Conservation (phyloP, 768 basidiomycete genomes). For the Dictyophora rubrovolvata region DNA sequence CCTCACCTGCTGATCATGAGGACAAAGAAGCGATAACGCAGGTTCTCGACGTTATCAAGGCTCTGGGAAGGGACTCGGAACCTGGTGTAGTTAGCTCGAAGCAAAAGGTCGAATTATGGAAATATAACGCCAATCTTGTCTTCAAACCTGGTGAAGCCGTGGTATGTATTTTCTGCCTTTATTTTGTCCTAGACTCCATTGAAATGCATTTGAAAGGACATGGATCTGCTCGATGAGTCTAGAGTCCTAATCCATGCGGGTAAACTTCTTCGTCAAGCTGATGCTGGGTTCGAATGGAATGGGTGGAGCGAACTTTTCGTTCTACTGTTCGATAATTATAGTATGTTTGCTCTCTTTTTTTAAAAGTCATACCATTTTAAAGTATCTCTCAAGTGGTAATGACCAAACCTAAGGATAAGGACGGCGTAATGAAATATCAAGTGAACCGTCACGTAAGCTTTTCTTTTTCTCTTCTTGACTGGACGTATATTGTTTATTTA, state of each 20-base stretch:
- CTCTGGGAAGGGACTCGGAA: constrained; percentile 79
- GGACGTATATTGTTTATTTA: not conserved
- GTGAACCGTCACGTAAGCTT: constrained; percentile 66
- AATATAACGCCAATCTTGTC: constrained; percentile 66
- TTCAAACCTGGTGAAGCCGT: constrained; percentile 73
- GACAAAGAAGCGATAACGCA: constrained; percentile 76
- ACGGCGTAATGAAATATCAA: constrained; percentile 63
- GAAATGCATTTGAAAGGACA: constrained; percentile 39
- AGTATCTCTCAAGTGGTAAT: constrained; percentile 56
- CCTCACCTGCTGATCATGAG: constrained; percentile 64
- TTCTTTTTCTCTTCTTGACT: not conserved
- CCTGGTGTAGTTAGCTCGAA: constrained; percentile 79
- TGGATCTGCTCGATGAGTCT: constrained; percentile 80
- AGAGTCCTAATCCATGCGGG: constrained; percentile 79
- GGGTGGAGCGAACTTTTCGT: constrained; percentile 88
- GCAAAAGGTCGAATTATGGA: constrained; percentile 84
- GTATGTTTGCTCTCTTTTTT: constrained; percentile 34
- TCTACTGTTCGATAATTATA: constrained; percentile 89
- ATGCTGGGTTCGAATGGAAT: constrained; percentile 79
- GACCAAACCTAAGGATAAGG: constrained; percentile 72
- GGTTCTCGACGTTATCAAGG: constrained; percentile 78
- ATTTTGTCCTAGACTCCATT: not conserved
- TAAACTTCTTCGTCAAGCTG: constrained; percentile 76
- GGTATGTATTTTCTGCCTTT: constrained; percentile 24
- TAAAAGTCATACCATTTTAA: constrained; percentile 10